Evolutionary conservation across 495 filamentous ascomycete species (phyloP).

Genomic region (Bathelium albidoporum): DNA sequence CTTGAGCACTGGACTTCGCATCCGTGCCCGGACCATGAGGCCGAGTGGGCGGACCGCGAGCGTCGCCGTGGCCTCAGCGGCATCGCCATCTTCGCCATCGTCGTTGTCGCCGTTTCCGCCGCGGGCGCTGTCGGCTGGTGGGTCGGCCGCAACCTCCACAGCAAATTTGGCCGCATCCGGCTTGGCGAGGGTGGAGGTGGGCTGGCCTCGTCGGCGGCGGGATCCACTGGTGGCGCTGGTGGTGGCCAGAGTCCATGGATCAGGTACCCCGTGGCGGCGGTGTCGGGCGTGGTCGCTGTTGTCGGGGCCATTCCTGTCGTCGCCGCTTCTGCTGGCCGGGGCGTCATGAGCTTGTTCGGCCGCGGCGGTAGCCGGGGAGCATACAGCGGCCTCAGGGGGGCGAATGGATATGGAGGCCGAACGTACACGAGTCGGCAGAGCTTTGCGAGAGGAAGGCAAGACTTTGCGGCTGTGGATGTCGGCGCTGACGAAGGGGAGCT

Average conservation of each 20-base stretch:
- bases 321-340: constrained; percentile 55
- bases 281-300: constrained; percentile 69
- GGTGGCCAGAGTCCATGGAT: constrained; percentile 60
- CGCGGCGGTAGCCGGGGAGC: constrained; percentile 31
- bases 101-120: constrained; percentile 58
- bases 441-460: constrained; percentile 72
- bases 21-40: constrained; percentile 65
- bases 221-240: constrained; percentile 30
- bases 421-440: constrained; percentile 74
- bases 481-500: constrained; percentile 74
- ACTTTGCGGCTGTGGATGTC: constrained; percentile 77
- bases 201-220: background rate
- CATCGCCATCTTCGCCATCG: constrained; percentile 74
- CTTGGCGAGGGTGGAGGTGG: constrained; percentile 52
- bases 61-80: constrained; percentile 64
- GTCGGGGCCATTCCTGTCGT: constrained; percentile 65
- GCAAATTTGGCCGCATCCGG: constrained; percentile 82
- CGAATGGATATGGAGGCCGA: constrained; percentile 26
- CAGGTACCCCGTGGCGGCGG: constrained; percentile 63
- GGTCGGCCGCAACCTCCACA: constrained; percentile 74
- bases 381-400: constrained; percentile 37
- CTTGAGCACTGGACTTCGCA: constrained; percentile 50
- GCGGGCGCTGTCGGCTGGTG: constrained; percentile 71
- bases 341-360: constrained; percentile 35
- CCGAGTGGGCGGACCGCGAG: constrained; percentile 52